A percentile compares a stretch with the other conserved stretches of the same genome.
Evolutionary conservation across 1,139 yeast genomes (phyloP).

Genomic region (Waltiozyma sp.): DNA sequence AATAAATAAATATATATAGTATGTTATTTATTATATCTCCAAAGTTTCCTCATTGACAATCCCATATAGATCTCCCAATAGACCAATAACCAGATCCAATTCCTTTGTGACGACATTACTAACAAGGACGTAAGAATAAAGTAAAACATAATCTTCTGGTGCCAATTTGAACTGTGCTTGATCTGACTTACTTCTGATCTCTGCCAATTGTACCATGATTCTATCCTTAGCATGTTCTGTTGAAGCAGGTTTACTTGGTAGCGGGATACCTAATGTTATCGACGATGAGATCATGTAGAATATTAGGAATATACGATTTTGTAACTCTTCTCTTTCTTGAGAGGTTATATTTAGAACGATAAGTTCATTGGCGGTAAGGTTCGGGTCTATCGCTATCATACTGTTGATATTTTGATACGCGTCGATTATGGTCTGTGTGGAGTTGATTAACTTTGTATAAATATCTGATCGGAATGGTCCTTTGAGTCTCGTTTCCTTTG

Average conservation of each 20-base stretch:
- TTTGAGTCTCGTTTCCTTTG: slow-evolving; percentile 62
- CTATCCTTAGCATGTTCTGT: slow-evolving; percentile 69
- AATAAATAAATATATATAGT: neutral
- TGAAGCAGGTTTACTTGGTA: slow-evolving; percentile 69
- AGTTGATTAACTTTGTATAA: slow-evolving; percentile 39
- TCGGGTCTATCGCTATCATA: slow-evolving; percentile 53
- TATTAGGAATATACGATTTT: slow-evolving; percentile 58
- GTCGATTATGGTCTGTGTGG: slow-evolving; percentile 60
- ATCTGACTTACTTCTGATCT: slow-evolving; percentile 26
- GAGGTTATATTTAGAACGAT: slow-evolving; percentile 45
- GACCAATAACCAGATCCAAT: slow-evolving; percentile 43
- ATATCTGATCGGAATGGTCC: slow-evolving; percentile 54
- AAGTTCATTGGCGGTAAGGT: slow-evolving; percentile 41
- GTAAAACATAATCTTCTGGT: slow-evolving; percentile 58
- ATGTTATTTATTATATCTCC: slow-evolving; percentile 5
- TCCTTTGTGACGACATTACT: slow-evolving; percentile 59
- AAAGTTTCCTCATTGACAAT: slow-evolving; percentile 32
- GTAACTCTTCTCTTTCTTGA: slow-evolving; percentile 55
- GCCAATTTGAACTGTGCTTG: slow-evolving; percentile 11
- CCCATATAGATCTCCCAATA: slow-evolving; percentile 52
- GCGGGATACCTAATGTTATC: slow-evolving; percentile 61
- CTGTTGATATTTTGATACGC: slow-evolving; percentile 64
- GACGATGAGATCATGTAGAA: slow-evolving; percentile 77
- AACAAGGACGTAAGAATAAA: slow-evolving; percentile 66
- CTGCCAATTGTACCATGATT: slow-evolving; percentile 51